A percentile compares a stretch with the other conserved stretches of the same genome.
Evolutionary conservation across 106 monocot species (phyloP).

Genomic region (Dioscorea zingiberensis): DNA sequence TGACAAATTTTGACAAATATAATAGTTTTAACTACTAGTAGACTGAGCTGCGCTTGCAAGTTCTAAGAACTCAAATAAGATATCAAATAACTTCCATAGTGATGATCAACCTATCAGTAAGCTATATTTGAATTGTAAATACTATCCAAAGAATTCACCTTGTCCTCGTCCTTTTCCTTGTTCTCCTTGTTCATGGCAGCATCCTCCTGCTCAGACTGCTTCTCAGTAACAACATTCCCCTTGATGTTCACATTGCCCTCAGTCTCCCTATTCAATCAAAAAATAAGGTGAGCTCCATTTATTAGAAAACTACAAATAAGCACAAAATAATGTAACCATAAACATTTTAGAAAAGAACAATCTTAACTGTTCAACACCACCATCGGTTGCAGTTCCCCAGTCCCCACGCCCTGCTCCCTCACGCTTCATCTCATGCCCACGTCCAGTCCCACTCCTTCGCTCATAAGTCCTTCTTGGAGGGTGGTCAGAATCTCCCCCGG

Average conservation of each 20-base stretch:
- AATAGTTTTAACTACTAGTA: no score
- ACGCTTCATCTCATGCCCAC: slow-evolving; percentile 33
- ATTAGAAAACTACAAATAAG: not conserved
- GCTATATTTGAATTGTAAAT: no score
- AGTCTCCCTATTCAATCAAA: not conserved
- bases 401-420: slow-evolving; percentile 33
- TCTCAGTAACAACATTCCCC: not conserved
- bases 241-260: not conserved
- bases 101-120: not conserved
- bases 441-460: slow-evolving; percentile 34
- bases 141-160: not conserved
- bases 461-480: slow-evolving; percentile 30
- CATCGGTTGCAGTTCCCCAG: slow-evolving; percentile 36
- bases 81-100: not conserved
- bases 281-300: not conserved
- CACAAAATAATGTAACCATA: not conserved
- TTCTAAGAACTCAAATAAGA: no score
- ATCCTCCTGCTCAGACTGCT: not conserved
- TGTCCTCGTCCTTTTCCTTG: not conserved
- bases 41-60: no score
- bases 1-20: no score
- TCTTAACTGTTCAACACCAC: slow-evolving; percentile 32
- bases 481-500: slow-evolving; percentile 21
- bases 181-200: not conserved
- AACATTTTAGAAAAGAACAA: not conserved